phyloP scores from a whole-genome alignment of 352 stramenopile species.

The Phytophthora pistaciae region DNA sequence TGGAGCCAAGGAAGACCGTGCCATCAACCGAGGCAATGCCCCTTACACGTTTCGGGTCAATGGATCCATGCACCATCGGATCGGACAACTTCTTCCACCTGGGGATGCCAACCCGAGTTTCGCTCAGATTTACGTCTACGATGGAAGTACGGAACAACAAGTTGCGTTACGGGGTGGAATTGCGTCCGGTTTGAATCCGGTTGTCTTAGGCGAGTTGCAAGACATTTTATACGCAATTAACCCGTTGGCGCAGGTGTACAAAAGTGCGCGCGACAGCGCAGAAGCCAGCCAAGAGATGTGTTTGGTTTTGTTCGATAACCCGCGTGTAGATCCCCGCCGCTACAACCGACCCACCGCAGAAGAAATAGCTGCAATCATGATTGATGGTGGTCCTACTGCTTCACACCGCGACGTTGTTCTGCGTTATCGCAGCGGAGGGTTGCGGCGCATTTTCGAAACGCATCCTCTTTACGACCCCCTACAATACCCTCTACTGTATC shows the following conservation, averaged over 20 bases:
- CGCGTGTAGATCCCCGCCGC: neutral
- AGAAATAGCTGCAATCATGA: conserved; percentile 2
- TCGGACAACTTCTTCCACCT: conserved; percentile 1
- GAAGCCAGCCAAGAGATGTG: neutral
- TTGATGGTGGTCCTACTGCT: neutral
- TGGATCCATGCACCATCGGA: neutral
- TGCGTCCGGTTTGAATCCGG: neutral
- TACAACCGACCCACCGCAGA: neutral
- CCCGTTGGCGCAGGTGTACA: neutral
- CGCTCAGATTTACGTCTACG: conserved; percentile 9
- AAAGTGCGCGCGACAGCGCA: neutral
- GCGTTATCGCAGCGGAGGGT: neutral
- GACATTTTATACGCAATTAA: neutral
- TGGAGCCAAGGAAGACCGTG: neutral
- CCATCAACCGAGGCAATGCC: neutral
- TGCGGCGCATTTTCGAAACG: conserved; percentile 2
- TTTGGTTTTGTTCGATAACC: conserved; percentile 7
- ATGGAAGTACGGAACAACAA: neutral
- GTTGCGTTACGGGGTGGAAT: neutral
- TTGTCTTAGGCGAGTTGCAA: neutral
- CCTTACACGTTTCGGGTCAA: conserved; percentile 1
- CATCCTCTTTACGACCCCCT: conserved; percentile 2
- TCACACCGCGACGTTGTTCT: conserved; percentile 1
- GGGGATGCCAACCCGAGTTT: neutral
- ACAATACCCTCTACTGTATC: neutral